A percentile compares a stretch with the other conserved stretches of the same genome.
Conservation (phyloP, 2,329 filamentous ascomycete species). For the Trichophyton verrucosum region DNA sequence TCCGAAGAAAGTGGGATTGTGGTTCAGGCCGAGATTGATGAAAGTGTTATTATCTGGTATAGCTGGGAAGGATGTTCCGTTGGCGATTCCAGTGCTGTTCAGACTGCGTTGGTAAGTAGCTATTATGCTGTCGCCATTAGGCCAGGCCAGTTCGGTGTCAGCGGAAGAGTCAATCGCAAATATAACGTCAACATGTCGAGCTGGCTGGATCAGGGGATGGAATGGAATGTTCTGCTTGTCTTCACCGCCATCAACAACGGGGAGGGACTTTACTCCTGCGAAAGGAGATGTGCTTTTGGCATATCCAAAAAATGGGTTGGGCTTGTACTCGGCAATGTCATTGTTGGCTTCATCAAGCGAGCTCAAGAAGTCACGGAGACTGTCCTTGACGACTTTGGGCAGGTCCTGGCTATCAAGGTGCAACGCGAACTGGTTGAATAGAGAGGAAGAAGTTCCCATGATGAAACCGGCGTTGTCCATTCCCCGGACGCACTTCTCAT, state of each 20-base stretch:
- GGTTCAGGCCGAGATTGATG: constrained; percentile 63
- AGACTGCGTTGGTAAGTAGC: constrained; percentile 59
- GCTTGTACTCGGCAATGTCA: constrained; percentile 61
- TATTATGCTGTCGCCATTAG: constrained; percentile 62
- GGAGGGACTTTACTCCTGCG: constrained; percentile 43
- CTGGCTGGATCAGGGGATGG: constrained; percentile 61
- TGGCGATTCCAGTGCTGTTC: constrained; percentile 43
- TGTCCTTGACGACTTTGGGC: constrained; percentile 39
- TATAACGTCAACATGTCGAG: constrained; percentile 63
- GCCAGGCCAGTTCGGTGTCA: constrained; percentile 57
- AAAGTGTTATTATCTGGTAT: constrained; percentile 67
- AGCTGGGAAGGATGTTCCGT: constrained; percentile 58
- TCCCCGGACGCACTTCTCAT: constrained; percentile 56
- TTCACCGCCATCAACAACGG: constrained; percentile 66
- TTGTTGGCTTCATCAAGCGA: constrained; percentile 47
- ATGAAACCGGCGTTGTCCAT: constrained; percentile 74
- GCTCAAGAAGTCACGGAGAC: constrained; percentile 42
- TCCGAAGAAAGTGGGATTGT: constrained; percentile 66
- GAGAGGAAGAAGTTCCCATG: constrained; percentile 71
- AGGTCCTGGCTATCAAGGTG: constrained; percentile 46
- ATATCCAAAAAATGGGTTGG: constrained; percentile 64
- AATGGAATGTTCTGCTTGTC: constrained; percentile 70
- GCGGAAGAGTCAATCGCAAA: constrained; percentile 70
- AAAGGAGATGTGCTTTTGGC: constrained; percentile 48
- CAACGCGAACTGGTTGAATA: constrained; percentile 71